A percentile compares a stretch with the other conserved stretches of the same genome.
These are phyloP conservation scores for Fagopyrum esculentum DNA, from an alignment of 148 eudicot genomes.

Conservation along the genomic window DNA sequence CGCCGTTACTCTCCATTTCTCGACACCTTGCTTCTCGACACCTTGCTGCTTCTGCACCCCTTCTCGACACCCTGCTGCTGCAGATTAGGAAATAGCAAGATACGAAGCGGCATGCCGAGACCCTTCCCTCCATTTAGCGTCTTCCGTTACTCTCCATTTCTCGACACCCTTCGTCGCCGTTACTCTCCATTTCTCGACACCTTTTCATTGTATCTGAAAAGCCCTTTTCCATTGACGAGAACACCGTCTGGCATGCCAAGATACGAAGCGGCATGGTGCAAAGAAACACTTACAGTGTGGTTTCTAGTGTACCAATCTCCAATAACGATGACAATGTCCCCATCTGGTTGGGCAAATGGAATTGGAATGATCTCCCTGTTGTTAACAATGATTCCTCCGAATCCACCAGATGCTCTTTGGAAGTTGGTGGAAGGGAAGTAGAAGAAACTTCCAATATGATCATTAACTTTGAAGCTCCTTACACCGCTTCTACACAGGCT, in stretches of 20 bases:
- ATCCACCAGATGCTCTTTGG: constrained; percentile 91
- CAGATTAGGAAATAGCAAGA: too few relatives aligned
- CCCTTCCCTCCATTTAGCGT: too few relatives aligned
- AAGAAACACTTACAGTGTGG: constrained; percentile 60
- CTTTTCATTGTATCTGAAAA: constrained; percentile 70
- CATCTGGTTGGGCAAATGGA: constrained; percentile 78
- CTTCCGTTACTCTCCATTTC: too few relatives aligned
- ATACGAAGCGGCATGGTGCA: background rate
- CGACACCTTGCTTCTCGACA: too few relatives aligned
- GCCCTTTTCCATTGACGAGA: constrained; percentile 96
- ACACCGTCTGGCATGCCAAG: constrained; percentile 89
- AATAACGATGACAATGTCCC: constrained; percentile 58
- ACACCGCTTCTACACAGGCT: too few relatives aligned
- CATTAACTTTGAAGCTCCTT: constrained; percentile 91
- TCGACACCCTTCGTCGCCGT: too few relatives aligned
- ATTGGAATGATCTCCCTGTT: constrained; percentile 56
- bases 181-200: too few relatives aligned
- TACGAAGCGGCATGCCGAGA: too few relatives aligned
- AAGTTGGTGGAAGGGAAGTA: constrained; percentile 89
- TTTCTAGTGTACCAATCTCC: constrained; percentile 91
- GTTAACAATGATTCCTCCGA: constrained; percentile 60
- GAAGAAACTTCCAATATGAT: constrained; percentile 93
- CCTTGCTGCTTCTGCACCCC: too few relatives aligned
- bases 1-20: too few relatives aligned
- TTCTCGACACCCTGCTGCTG: too few relatives aligned